Evolutionary conservation across 176 grass and related monocot genomes (phyloP).

Genomic region (Leersia perrieri): DNA sequence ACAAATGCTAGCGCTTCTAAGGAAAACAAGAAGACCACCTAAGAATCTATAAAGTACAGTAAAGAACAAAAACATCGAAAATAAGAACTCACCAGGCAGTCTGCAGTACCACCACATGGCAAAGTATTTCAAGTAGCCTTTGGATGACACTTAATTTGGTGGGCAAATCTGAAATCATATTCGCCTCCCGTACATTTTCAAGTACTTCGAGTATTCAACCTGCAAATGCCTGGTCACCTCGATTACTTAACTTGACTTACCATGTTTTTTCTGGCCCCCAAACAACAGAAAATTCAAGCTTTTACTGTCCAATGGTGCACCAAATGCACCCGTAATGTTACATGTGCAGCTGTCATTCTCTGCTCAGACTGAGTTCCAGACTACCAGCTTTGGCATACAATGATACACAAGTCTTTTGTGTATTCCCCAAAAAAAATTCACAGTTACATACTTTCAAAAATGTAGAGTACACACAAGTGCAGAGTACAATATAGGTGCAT

Average conservation of each 20-base stretch:
- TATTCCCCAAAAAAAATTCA: too few species aligned
- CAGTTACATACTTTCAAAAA: not conserved
- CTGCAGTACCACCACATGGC: slow-evolving; percentile 38
- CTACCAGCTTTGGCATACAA: not conserved
- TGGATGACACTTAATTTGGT: slow-evolving; percentile 17
- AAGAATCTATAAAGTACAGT: slow-evolving; percentile 14
- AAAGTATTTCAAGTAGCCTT: slow-evolving; percentile 45
- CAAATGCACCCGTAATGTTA: not conserved
- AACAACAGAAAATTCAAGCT: not conserved
- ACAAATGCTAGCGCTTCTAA: not conserved
- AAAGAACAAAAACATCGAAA: slow-evolving; percentile 20
- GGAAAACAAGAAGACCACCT: not conserved
- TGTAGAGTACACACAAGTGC: not conserved
- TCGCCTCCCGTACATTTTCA: not conserved
- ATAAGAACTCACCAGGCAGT: slow-evolving; percentile 38
- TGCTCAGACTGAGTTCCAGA: not conserved
- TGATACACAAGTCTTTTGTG: too few species aligned
- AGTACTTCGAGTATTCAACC: not conserved
- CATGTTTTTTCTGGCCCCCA: not conserved
- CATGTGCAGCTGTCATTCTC: not conserved
- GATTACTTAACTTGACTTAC: not conserved
- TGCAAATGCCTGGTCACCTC: not conserved
- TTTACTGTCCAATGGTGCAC: not conserved
- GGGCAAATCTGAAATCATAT: not conserved
- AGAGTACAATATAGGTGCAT: not conserved